Evolutionary conservation across 1,284 basidiomycete species (phyloP).

Genomic region (Trichosporon faecale): DNA sequence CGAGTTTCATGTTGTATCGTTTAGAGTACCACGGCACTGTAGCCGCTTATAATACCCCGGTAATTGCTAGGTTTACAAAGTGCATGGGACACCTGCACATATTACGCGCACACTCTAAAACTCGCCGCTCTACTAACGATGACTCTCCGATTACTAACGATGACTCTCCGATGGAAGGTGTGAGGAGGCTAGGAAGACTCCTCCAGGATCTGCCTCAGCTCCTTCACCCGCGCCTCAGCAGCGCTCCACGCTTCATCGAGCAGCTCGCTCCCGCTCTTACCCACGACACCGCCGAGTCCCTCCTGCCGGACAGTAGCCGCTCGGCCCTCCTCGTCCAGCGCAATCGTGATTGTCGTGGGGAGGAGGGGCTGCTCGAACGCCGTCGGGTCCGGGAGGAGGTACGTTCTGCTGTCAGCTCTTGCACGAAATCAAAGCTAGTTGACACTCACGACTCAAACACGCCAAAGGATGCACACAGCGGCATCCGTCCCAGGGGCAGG

Average conservation of each 20-base stretch:
- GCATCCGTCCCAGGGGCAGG: conserved; percentile 57
- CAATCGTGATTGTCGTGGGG: conserved; percentile 65
- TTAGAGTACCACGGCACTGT: background rate
- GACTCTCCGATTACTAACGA: background rate
- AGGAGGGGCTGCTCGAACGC: conserved; percentile 85
- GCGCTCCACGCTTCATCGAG: conserved; percentile 41
- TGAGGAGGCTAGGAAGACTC: background rate
- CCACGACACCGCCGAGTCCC: conserved; percentile 60
- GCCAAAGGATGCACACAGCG: conserved; percentile 72
- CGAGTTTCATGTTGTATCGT: conserved; percentile 3
- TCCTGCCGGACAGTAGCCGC: conserved; percentile 57
- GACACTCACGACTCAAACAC: conserved; percentile 68
- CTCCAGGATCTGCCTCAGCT: conserved; percentile 29
- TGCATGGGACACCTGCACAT: background rate
- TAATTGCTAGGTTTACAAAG: background rate
- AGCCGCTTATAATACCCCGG: background rate
- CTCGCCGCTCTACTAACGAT: background rate
- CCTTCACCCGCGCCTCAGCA: conserved; percentile 36
- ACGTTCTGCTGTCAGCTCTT: conserved; percentile 46
- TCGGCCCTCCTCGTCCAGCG: conserved; percentile 59
- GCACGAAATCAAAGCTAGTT: background rate
- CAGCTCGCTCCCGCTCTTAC: conserved; percentile 39
- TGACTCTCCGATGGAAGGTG: no score
- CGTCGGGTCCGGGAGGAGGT: conserved; percentile 76
- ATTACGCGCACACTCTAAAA: background rate